Evolutionary conservation across 1,284 basidiomycete species (phyloP).

Genomic region (Tilletia walkeri): DNA sequence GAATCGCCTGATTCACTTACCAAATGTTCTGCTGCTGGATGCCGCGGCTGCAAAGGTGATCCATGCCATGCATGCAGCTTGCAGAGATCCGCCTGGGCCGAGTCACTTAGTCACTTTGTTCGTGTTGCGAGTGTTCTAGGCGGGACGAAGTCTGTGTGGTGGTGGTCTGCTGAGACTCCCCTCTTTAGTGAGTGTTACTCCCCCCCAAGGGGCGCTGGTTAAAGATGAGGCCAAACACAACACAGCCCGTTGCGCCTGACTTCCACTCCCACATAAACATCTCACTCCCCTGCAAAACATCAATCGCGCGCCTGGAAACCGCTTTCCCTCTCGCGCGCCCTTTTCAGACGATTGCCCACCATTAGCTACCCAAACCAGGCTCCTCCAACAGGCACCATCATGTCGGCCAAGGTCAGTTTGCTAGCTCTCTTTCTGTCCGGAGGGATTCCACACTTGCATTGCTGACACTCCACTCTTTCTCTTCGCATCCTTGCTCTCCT

Average conservation of each 20-base stretch:
- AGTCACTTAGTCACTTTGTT: no score
- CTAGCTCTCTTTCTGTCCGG: not conserved
- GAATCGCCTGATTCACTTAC: no score
- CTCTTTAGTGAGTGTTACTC: no score
- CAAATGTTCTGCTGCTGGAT: no score
- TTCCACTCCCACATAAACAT: not conserved
- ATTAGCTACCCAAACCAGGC: not conserved
- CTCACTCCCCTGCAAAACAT: not conserved
- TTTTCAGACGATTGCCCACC: constrained; percentile 10
- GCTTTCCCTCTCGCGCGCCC: not conserved
- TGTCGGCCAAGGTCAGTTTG: constrained; percentile 16
- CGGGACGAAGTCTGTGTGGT: no score
- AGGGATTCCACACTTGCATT: no score
- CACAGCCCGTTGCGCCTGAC: not conserved
- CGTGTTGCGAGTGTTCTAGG: no score
- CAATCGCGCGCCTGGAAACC: not conserved
- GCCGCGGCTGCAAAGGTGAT: no score
- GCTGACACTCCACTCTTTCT: constrained; percentile 11
- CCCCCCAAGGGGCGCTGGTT: no score
- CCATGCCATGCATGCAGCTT: no score
- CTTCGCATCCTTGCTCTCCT: not conserved
- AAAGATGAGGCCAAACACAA: not conserved
- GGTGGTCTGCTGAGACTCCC: no score
- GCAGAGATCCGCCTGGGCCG: no score
- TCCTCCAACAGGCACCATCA: constrained; percentile 13